phyloP scores from a whole-genome alignment of 345 rosid species.

The Rhizophora apiculata region DNA sequence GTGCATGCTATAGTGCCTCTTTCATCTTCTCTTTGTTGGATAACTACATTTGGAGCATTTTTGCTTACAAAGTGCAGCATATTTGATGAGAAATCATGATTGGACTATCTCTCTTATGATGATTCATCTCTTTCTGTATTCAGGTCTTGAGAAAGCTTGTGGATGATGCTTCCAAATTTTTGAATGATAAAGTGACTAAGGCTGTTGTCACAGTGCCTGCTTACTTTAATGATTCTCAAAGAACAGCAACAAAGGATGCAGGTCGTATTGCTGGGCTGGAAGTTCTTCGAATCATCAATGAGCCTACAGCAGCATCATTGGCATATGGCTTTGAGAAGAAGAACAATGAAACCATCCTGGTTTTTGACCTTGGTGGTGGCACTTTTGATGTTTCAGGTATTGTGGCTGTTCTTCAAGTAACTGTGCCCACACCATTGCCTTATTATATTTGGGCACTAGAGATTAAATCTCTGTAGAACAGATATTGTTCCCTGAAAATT shows the following conservation, averaged over 20 bases:
- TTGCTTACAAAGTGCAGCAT: too few species aligned
- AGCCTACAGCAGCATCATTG: constrained; percentile 93
- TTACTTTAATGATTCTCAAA: constrained; percentile 45
- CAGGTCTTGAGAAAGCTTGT: constrained; percentile 95
- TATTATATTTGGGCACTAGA: neutral
- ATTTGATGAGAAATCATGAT: too few species aligned
- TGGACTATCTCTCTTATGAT: too few species aligned
- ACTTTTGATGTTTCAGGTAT: constrained; percentile 98
- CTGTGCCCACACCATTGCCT: neutral
- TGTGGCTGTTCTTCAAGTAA: neutral
- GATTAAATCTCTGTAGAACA: neutral
- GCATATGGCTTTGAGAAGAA: constrained; percentile 97
- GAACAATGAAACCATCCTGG: constrained; percentile 87
- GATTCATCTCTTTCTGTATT: too few species aligned
- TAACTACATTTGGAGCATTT: too few species aligned
- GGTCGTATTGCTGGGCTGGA: constrained; percentile 40
- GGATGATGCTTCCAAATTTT: constrained; percentile 73
- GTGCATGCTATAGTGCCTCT: too few species aligned
- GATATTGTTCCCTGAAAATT: too few species aligned
- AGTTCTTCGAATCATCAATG: constrained; percentile 79
- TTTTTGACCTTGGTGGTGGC: constrained; percentile 99
- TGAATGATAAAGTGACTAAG: constrained; percentile 31
- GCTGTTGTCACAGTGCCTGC: constrained; percentile 35
- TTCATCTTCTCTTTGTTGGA: too few species aligned
- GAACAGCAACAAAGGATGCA: constrained; percentile 95